A percentile compares a stretch with the other conserved stretches of the same genome.
phyloP scores from a whole-genome alignment of 1,284 basidiomycete genomes.

The Microbotryum saponariae region DNA sequence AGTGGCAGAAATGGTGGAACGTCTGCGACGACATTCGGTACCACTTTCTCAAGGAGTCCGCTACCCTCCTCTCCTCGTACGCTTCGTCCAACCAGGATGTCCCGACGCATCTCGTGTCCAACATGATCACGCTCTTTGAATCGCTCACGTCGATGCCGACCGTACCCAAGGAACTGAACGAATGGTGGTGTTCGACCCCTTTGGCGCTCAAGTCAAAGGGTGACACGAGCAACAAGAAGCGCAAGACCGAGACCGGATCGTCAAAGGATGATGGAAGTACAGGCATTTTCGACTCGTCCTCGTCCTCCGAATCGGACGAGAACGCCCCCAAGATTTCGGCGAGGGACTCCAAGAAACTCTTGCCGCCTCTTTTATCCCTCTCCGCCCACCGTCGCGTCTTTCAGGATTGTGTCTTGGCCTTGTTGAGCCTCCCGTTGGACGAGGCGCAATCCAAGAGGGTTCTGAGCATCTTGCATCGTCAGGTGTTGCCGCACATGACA shows the following conservation, averaged over 20 bases:
- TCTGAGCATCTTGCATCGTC: conserved; percentile 70
- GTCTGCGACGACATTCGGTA: conserved; percentile 73
- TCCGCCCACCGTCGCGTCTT: conserved; percentile 36
- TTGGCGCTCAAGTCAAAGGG: conserved; percentile 5
- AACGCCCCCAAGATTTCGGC: conserved; percentile 26
- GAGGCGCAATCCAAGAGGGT: conserved; percentile 49
- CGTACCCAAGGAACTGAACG: conserved; percentile 62
- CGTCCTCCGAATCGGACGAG: conserved; percentile 41
- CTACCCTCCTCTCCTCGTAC: conserved; percentile 31
- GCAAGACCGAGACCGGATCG: conserved; percentile 41
- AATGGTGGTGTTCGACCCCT: conserved; percentile 69
- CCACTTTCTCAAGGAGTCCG: conserved; percentile 79
- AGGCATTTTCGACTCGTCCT: conserved; percentile 65
- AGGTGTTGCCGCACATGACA: conserved; percentile 75
- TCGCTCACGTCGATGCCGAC: conserved; percentile 75
- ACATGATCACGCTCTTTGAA: conserved; percentile 69
- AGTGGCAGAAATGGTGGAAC: conserved; percentile 56
- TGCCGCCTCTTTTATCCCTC: conserved; percentile 31
- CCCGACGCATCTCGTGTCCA: conserved; percentile 44
- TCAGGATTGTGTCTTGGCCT: conserved; percentile 37
- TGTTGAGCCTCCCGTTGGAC: conserved; percentile 36
- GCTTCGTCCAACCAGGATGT: neutral
- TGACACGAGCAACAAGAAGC: conserved; percentile 35
- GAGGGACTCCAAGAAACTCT: conserved; percentile 21
- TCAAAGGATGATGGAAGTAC: conserved; percentile 50